phyloP scores from a whole-genome alignment of 2,329 filamentous ascomycete genomes.

The Phaeosphaeria sp. region DNA sequence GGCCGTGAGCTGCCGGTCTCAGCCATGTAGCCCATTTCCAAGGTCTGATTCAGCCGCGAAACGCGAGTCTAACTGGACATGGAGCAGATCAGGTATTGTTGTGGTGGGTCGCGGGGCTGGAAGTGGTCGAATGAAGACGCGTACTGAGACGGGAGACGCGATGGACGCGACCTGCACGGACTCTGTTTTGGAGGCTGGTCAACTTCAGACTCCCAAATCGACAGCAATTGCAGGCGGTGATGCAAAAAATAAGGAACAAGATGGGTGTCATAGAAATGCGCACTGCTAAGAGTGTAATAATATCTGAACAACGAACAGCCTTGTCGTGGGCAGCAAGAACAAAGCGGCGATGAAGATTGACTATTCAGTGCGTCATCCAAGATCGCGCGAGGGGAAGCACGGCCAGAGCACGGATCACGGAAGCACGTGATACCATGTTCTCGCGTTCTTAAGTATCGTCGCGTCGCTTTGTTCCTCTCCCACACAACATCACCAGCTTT shows the following conservation, averaged over 20 bases:
- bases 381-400: no score
- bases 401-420: conserved; percentile 11
- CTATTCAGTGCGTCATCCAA: no score
- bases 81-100: conserved; percentile 35
- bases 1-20: conserved; percentile 12
- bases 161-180: conserved; percentile 38
- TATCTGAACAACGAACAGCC: not conserved
- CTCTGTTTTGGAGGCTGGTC: conserved; percentile 34
- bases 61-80: conserved; percentile 26
- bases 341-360: conserved; percentile 12
- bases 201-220: conserved; percentile 17
- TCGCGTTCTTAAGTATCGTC: conserved; percentile 33
- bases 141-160: conserved; percentile 17
- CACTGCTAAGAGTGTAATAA: not conserved
- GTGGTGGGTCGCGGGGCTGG: conserved; percentile 32
- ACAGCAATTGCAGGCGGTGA: conserved; percentile 6
- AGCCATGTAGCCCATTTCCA: conserved; percentile 41
- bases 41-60: conserved; percentile 39
- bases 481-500: conserved; percentile 34
- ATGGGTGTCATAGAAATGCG: conserved; percentile 24
- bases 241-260: conserved; percentile 5
- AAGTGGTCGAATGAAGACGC: conserved; percentile 37
- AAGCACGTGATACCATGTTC: conserved; percentile 29
- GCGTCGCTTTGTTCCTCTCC: conserved; percentile 21
- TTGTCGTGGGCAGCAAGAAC: not conserved